These are phyloP conservation scores for Tylopilus subfusipes DNA, from an alignment of 768 basidiomycete genomes.

Conservation along the genomic window DNA sequence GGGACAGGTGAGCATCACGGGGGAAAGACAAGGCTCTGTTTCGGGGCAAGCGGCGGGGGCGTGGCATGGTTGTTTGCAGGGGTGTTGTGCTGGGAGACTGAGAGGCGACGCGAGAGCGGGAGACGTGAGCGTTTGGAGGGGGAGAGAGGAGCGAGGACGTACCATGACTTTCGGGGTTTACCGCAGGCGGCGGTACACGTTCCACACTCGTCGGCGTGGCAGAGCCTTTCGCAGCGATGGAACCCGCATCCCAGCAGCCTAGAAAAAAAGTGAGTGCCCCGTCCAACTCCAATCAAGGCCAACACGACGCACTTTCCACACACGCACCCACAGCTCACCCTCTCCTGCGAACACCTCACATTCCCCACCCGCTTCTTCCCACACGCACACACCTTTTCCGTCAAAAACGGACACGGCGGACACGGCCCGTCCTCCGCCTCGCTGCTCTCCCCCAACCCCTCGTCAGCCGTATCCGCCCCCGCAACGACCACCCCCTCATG, in stretches of 20 bases:
- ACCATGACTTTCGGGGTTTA: constrained; percentile 85
- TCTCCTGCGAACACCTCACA: constrained; percentile 76
- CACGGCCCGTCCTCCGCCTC: constrained; percentile 38
- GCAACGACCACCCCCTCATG: constrained; percentile 58
- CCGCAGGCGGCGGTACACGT: constrained; percentile 74
- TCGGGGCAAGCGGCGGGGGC: constrained; percentile 86
- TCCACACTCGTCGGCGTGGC: constrained; percentile 83
- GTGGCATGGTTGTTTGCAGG: constrained; percentile 78
- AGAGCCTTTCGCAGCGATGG: constrained; percentile 79
- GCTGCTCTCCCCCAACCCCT: constrained; percentile 11
- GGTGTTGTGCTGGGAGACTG: constrained; percentile 68
- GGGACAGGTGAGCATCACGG: constrained; percentile 68
- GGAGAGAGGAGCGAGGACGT: constrained; percentile 17
- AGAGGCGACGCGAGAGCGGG: neutral
- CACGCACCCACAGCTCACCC: constrained; percentile 74
- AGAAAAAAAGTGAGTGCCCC: neutral
- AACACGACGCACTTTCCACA: constrained; percentile 66
- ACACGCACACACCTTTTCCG: constrained; percentile 80
- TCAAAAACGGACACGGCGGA: constrained; percentile 85
- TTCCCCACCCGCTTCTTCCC: constrained; percentile 80
- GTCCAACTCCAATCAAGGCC: neutral
- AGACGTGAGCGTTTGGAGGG: neutral
- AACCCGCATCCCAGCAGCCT: constrained; percentile 80
- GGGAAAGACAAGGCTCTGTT: constrained; percentile 66
- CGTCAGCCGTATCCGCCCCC: constrained; percentile 24